A percentile compares a stretch with the other conserved stretches of the same genome.
These are phyloP conservation scores for Leccinum rimulosum DNA, from an alignment of 768 basidiomycete genomes.

Conservation along the genomic window DNA sequence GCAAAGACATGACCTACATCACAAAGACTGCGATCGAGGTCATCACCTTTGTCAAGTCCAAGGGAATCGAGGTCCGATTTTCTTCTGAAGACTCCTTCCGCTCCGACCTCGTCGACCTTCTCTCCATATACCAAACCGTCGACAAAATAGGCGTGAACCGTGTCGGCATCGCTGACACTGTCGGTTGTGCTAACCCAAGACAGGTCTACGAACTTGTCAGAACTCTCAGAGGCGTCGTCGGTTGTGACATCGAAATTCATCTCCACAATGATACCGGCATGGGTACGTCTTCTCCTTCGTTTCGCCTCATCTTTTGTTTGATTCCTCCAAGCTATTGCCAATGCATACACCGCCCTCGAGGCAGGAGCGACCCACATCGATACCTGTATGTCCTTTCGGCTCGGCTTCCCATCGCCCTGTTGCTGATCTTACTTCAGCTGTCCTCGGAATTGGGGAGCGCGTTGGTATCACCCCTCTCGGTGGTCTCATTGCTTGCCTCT, in stretches of 20 bases:
- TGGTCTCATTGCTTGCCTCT: conserved; percentile 93
- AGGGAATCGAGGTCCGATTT: conserved; percentile 99
- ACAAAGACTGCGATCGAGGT: conserved; percentile 99
- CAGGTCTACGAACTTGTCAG: conserved; percentile 98
- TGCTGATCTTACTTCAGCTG: conserved; percentile 45
- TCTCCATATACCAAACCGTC: conserved; percentile 98
- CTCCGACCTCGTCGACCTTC: conserved; percentile 96
- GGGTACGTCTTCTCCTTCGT: conserved; percentile 47
- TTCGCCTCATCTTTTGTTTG: conserved; percentile 1
- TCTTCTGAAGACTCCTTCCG: conserved; percentile 99
- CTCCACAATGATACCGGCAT: conserved; percentile 98
- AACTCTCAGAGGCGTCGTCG: conserved; percentile 93
- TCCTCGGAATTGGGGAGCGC: conserved; percentile 97
- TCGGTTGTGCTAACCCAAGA: conserved; percentile 97
- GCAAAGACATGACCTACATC: conserved; percentile 99
- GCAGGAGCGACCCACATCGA: conserved; percentile 99
- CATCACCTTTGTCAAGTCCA: conserved; percentile 99
- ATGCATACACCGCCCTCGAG: conserved; percentile 96
- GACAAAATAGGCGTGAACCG: conserved; percentile 99
- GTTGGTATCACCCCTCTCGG: conserved; percentile 99
- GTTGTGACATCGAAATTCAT: conserved; percentile 97
- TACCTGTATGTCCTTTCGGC: conserved; percentile 64
- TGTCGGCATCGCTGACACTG: conserved; percentile 98
- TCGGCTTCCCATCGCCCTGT: background rate
- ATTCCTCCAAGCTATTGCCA: conserved; percentile 75